phyloP scores from a whole-genome alignment of 495 filamentous ascomycete species.

The Chaetomium fimeti region DNA sequence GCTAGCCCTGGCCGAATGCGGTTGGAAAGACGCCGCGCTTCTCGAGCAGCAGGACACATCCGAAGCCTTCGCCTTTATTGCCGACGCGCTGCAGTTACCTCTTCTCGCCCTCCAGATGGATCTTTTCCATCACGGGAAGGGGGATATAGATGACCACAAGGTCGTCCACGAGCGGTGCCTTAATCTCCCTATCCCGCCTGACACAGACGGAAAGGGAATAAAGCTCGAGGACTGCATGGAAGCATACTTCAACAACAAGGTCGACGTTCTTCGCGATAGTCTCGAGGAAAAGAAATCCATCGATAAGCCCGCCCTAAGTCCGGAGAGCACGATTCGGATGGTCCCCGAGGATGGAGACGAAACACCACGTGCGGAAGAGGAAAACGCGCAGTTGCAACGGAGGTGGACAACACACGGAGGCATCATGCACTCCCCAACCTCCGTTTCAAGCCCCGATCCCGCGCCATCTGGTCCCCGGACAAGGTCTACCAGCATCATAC shows the following conservation, averaged over 20 bases:
- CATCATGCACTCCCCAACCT: slow-evolving; percentile 27
- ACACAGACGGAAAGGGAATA: slow-evolving; percentile 60
- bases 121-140: slow-evolving; percentile 86
- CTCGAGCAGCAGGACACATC: slow-evolving; percentile 88
- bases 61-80: slow-evolving; percentile 93
- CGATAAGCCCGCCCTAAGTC: slow-evolving; percentile 21
- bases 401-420: slow-evolving; percentile 37
- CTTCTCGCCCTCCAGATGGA: slow-evolving; percentile 92
- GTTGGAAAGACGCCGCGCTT: slow-evolving; percentile 79
- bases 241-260: slow-evolving; percentile 88
- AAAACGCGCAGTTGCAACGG: slow-evolving; percentile 24
- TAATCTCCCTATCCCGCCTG: slow-evolving; percentile 79
- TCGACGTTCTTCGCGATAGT: slow-evolving; percentile 80
- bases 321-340: slow-evolving; percentile 39
- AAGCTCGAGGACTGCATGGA: slow-evolving; percentile 89
- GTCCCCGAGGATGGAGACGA: slow-evolving; percentile 37
- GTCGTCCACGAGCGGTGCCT: slow-evolving; percentile 87
- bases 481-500: slow-evolving; percentile 52
- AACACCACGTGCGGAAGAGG: slow-evolving; percentile 17
- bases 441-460: slow-evolving; percentile 17
- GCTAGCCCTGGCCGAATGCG: slow-evolving; percentile 77
- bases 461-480: slow-evolving; percentile 32
- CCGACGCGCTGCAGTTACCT: slow-evolving; percentile 80
- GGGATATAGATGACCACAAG: slow-evolving; percentile 83
- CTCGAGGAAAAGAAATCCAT: slow-evolving; percentile 53